Base-by-base conservation (phyloP, 2,329 filamentous ascomycete genomes). In the Exophiala lecanii-corni region DNA sequence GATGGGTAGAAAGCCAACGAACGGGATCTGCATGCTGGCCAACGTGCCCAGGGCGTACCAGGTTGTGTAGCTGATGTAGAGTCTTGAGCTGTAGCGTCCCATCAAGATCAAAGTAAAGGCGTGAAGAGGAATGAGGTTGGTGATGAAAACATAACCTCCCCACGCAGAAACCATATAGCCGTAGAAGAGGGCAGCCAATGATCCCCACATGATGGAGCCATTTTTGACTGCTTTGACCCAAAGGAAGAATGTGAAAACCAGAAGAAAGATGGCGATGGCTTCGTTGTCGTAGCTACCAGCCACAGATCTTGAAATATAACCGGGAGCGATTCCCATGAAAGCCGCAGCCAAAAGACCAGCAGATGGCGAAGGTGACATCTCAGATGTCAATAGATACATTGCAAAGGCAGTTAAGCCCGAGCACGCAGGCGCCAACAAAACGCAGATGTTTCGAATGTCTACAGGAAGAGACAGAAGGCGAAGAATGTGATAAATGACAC, bases 121-220 rank as follows among this genome's bases (percentile, higher is more conserved):
- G 67, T 98, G 92, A 55, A 98, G 79, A 26, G 92, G 92, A 47
- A 98, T 81, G 68, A 98, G 72, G 65, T 94, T 96, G 49, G 94
- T 98, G 62, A 98, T 98, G 78, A 98, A 98, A 60, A 95, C 92
- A 67, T 98, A 98, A 62, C 92, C 92, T 76, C 92, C 92, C 92
- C 92, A 98, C 13, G 94, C 94, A 36, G 91, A 92, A 53, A 98
- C 92, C 92, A 98, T 98, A 80, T 98, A 98, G 61, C 92, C 92
- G 69, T 98, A 98, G 71, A 94, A 97, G 42, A 98, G 76, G 32
- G 92, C 92, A 57, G 89, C 92, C 51, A 96, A 74, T 26, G 87
- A 89, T 57, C 89, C 91, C 91, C 91, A 98, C 68, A 96, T 86
- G 65, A 94, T 89, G 38, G 92, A 97, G 18, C 92, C 92, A 45